Evolutionary conservation across 352 stramenopile genomes (phyloP), one percentile per base, ranked within the genome.

Genomic region (Phytopythium oedochilum): DNA sequence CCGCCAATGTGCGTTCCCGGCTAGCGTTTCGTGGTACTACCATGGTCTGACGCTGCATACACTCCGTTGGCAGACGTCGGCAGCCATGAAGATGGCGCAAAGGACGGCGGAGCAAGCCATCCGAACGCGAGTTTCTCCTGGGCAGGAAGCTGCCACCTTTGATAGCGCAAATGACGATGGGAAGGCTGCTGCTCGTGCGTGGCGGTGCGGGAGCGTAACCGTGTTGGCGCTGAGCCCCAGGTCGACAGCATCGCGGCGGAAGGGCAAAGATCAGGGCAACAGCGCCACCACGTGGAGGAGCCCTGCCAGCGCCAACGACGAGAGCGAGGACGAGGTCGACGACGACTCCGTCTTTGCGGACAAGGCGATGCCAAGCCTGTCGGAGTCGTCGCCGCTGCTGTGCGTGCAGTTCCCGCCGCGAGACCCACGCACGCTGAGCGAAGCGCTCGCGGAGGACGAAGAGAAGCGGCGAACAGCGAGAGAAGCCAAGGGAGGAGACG

Each of bases 401-500:
- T 64, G 51, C 22, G 58, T 70, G 34, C 46, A 75, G 61, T 55
- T 80, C 47, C 49, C 65, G 34, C 53, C 60, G 54, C 34, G 61
- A 14, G 52, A 67, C 20, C 52, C 61, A 25, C 28, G 29, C 11
- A 73, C 66, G 20, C 55, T 75, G 22, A 59, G 62, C 34, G 59
- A 79, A 5, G 53, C 59, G 1, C 55, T 78, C 5, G 52, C 61
- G 9, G 57, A 76, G 18, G 59, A 71, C 25, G 71, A 86, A 40
- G 58, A 53, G n/a, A 53, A 40, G 15, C 32, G 28, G 2, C 14
- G 25, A n/a, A 11, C 28, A 20, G 31, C 9, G 2, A 39, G 17
- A 10, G 46, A 53, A 43, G 29, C 8, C 32, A 14, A 20, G 31
- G 17, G 9, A 9, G 17, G 31, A 53, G 17, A 14, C n/a, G 26